phyloP scores from a whole-genome alignment of 805 yeast species.

The Huiozyma sinensis region DNA sequence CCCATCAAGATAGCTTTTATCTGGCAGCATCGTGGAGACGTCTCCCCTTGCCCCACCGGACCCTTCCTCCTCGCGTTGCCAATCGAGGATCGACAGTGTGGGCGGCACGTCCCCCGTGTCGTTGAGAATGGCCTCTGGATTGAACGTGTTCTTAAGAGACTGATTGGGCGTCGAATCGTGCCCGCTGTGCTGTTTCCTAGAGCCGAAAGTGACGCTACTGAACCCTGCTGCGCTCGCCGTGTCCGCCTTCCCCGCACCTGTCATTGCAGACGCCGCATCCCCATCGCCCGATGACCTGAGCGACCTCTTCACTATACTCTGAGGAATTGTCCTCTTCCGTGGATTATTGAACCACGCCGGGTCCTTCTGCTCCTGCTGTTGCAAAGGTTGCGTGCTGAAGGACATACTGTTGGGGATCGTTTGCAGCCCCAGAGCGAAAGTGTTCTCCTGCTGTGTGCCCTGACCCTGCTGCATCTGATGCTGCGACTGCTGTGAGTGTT shows the following conservation, averaged over 20 bases:
- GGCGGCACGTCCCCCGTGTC: conserved; percentile 36
- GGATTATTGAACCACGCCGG: conserved; percentile 34
- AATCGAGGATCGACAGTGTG: conserved; percentile 30
- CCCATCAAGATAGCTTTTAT: background rate
- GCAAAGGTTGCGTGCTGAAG: conserved; percentile 1
- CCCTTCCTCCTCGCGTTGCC: conserved; percentile 31
- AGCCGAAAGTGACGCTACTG: conserved; percentile 31
- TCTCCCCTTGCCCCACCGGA: background rate
- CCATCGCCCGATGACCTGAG: conserved; percentile 7
- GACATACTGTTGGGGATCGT: too few relatives aligned
- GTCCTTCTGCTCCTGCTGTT: conserved; percentile 6
- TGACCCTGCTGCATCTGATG: conserved; percentile 1
- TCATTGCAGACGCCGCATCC: background rate
- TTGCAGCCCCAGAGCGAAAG: background rate
- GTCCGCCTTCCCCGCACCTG: background rate
- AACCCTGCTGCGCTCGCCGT: conserved; percentile 22
- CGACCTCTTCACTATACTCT: conserved; percentile 35
- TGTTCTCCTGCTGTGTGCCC: background rate
- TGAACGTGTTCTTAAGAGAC: background rate
- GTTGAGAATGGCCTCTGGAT: conserved; percentile 11
- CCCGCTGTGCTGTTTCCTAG: conserved; percentile 17
- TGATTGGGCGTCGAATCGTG: conserved; percentile 1
- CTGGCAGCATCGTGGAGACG: background rate
- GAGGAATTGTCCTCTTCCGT: conserved; percentile 39
- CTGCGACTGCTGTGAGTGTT: background rate